phyloP scores from a whole-genome alignment of 2,329 filamentous ascomycete species.

The Cordyceps javanica region DNA sequence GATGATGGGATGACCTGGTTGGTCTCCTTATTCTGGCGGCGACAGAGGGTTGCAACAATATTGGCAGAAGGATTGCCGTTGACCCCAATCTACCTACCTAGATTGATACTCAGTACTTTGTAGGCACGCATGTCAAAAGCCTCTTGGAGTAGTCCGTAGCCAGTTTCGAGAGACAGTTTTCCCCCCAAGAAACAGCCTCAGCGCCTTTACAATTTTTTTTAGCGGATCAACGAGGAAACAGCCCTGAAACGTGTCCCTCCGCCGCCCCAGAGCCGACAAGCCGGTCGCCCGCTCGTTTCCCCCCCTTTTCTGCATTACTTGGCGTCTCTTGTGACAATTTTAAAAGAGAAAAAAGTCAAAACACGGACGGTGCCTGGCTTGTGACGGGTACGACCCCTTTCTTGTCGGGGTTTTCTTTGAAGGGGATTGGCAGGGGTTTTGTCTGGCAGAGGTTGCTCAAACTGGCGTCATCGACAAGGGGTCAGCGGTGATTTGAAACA shows the following conservation, averaged over 20 bases:
- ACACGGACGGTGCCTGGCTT: background rate
- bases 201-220: background rate
- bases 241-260: background rate
- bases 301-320: background rate
- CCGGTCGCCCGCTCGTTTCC: background rate
- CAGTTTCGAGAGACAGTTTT: too few species aligned
- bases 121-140: too few species aligned
- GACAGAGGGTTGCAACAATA: too few species aligned
- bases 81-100: too few species aligned
- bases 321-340: conserved; percentile 1
- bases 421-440: background rate
- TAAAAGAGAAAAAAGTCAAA: conserved; percentile 1
- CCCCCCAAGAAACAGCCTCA: too few species aligned
- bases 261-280: background rate
- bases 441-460: background rate
- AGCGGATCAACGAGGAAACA: background rate
- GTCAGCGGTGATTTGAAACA: conserved; percentile 11
- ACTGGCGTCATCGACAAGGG: conserved; percentile 10
- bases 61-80: too few species aligned
- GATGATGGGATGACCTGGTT: too few species aligned
- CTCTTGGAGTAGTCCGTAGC: too few species aligned
- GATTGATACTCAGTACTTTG: too few species aligned
- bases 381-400: background rate
- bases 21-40: too few species aligned
- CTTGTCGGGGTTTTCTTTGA: too few species aligned